phyloP scores from a whole-genome alignment of 2,329 filamentous ascomycete genomes.

The Xylariaceae sp. region DNA sequence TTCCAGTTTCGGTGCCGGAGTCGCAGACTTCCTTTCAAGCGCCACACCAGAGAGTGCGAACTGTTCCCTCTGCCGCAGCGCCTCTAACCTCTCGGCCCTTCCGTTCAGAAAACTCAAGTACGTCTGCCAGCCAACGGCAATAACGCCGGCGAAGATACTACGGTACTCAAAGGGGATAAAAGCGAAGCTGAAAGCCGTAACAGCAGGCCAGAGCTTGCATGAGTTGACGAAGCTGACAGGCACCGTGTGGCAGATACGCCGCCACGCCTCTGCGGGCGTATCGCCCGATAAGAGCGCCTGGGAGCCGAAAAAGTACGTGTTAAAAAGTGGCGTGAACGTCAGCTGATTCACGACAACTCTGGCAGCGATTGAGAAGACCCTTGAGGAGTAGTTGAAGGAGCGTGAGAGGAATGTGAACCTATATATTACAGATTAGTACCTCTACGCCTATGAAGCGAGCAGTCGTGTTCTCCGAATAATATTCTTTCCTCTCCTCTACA shows the following conservation, averaged over 20 bases:
- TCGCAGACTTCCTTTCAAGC: too few relatives aligned
- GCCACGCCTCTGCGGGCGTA: slow-evolving; percentile 65
- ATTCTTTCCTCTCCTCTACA: too few relatives aligned
- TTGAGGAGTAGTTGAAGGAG: slow-evolving; percentile 84
- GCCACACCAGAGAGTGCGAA: too few relatives aligned
- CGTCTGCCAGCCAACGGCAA: slow-evolving; percentile 91
- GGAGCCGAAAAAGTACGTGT: slow-evolving; percentile 80
- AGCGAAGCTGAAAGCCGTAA: slow-evolving; percentile 87
- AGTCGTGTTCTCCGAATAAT: too few relatives aligned
- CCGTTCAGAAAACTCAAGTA: slow-evolving; percentile 84
- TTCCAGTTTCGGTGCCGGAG: too few relatives aligned
- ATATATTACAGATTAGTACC: slow-evolving; percentile 11
- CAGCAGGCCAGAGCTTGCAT: slow-evolving; percentile 85
- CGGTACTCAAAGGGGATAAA: slow-evolving; percentile 81
- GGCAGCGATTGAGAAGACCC: slow-evolving; percentile 69
- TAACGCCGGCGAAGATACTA: slow-evolving; percentile 76
- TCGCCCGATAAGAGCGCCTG: slow-evolving; percentile 78
- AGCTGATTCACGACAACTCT: slow-evolving; percentile 84
- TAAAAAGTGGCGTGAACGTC: slow-evolving; percentile 83
- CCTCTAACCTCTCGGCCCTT: slow-evolving; percentile 67
- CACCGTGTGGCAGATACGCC: slow-evolving; percentile 76
- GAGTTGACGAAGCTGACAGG: slow-evolving; percentile 79
- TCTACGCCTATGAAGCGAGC: too few relatives aligned
- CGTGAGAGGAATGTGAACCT: slow-evolving; percentile 82
- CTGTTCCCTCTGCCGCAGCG: slow-evolving; percentile 14